phyloP scores from a whole-genome alignment of 2,329 filamentous ascomycete species.

The Madurella mycetomatis region DNA sequence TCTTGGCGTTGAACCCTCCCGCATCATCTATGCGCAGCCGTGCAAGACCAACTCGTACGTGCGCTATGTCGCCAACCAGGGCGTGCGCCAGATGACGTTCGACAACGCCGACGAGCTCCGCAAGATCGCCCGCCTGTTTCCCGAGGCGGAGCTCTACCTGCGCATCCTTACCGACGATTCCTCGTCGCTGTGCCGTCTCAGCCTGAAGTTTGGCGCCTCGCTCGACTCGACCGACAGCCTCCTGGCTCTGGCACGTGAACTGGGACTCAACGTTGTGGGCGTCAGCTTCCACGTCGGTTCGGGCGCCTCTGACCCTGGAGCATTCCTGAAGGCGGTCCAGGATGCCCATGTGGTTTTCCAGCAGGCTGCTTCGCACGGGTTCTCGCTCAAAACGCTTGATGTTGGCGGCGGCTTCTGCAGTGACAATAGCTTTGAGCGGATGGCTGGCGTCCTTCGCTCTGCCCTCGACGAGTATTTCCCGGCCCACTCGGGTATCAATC shows the following conservation, averaged over 20 bases:
- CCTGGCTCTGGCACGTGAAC: slow-evolving; percentile 70
- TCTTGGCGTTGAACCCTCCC: slow-evolving; percentile 76
- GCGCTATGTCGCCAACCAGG: slow-evolving; percentile 76
- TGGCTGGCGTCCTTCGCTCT: slow-evolving; percentile 73
- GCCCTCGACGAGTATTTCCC: slow-evolving; percentile 89
- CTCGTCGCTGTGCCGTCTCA: slow-evolving; percentile 86
- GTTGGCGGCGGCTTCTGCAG: slow-evolving; percentile 90
- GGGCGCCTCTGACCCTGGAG: slow-evolving; percentile 86
- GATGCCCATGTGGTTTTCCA: slow-evolving; percentile 89
- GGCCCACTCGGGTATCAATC: slow-evolving; percentile 60
- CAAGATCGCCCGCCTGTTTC: slow-evolving; percentile 92
- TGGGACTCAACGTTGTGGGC: slow-evolving; percentile 86
- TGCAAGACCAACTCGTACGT: slow-evolving; percentile 99
- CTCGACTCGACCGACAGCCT: slow-evolving; percentile 76
- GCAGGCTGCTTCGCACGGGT: slow-evolving; percentile 72
- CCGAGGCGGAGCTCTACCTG: slow-evolving; percentile 83
- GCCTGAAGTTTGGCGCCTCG: slow-evolving; percentile 94
- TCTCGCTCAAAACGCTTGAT: slow-evolving; percentile 79
- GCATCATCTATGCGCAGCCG: slow-evolving; percentile 98
- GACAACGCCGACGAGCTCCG: slow-evolving; percentile 97
- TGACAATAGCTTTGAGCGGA: slow-evolving; percentile 79
- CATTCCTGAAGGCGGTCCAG: slow-evolving; percentile 84
- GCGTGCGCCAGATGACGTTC: slow-evolving; percentile 98
- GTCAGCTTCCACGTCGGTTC: slow-evolving; percentile 98
- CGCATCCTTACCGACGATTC: slow-evolving; percentile 97